Evolutionary conservation across 139 green algal species (phyloP), one percentile per base, ranked within the genome.

Genomic region (Chlorella sorokiniana): DNA sequence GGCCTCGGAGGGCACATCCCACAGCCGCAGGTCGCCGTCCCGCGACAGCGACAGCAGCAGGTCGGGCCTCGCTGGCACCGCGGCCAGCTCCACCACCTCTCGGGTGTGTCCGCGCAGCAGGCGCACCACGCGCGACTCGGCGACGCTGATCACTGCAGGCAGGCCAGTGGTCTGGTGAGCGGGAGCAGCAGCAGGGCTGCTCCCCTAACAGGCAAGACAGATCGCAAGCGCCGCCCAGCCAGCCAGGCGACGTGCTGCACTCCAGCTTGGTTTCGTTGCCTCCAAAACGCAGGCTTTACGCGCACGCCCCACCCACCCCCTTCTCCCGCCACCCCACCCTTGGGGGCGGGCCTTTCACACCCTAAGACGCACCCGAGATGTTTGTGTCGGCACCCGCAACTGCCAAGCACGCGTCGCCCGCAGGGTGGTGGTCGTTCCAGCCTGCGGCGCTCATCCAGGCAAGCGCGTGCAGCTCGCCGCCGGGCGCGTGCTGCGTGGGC

Each of bases 331-430:
- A 73, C 38, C 4, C 29, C 3, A n/a, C 11, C n/a, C n/a, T n/a
- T n/a, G n/a, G n/a, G n/a, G n/a, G n/a, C n/a, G n/a, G n/a, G n/a
- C n/a, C n/a, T n/a, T n/a, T 35, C 67, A 52, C 68, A 20, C 18
- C 65, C 35, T 51, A 35, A 8, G n/a, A 4, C 45, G 10, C 70
- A 78, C 71, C 71, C 18, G 86, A 86, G 68, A 95, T 93, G 59
- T 84, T 76, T 18, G 44, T 27, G 64, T 91, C 88, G 52, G 59
- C 78, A 0, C 89, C 90, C 10, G 89, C 85, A 29, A 94, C 88
- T 22, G 91, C 90, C 84, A 95, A 71, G 48, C 76, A 88, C 2
- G 91, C 87, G 68, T 94, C 91, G 10, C 89, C 90, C 33, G 89
- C 78, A 27, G 86, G 82, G 74, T 91, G 88, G n/a, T n/a, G n/a